Evolutionary conservation across 2,329 filamentous ascomycete genomes (phyloP), one percentile per base, ranked within the genome.

Genomic region (Lasiodiplodia sp.): DNA sequence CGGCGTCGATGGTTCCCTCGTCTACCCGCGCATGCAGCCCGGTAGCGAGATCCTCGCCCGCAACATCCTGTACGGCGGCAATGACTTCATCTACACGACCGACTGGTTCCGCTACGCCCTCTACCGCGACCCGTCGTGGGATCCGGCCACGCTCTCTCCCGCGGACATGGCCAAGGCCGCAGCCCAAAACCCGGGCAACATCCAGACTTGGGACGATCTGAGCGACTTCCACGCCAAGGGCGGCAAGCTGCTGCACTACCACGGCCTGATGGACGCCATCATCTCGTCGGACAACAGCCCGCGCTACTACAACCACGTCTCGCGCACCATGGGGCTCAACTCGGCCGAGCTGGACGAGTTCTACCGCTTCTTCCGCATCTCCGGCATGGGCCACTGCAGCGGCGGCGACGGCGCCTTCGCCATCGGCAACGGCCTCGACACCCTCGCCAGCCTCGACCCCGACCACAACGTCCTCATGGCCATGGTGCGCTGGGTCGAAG

Each of bases 331-430:
- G 82, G 71, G 73, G 3, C 72, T 78, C 0, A 70, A 75, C 0
- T 62, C 74, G 1, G 58, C 69, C 0, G 69, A 80, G 66, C 73
- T 85, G 5, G 82, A 85, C 68, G 72, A 75, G 0, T 85, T 84
- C 69, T 83, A 85, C 71, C 81, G 86, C 58, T 83, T 81, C 75
- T 88, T 88, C 78, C 80, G 80, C 38, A 84, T 84, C 74, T 83
- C 74, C 68, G 87, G 86, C 7, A 85, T 86, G 78, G 78, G 75
- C 2, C 86, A 88, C 74, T 88, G 86, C 72, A 70, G 69, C 38
- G 81, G 82, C 6, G 86, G 86, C 7, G 77, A 75, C 1, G 85
- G 85, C 1, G 85, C 85, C 1, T 75, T 74, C 57, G 74, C 70
- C 8, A 77, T 80, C 49, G 78, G 79, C 2, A 77, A 79, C 64